Evolutionary conservation across 805 yeast species (phyloP).

Genomic region (Monosporozyma aerobia): DNA sequence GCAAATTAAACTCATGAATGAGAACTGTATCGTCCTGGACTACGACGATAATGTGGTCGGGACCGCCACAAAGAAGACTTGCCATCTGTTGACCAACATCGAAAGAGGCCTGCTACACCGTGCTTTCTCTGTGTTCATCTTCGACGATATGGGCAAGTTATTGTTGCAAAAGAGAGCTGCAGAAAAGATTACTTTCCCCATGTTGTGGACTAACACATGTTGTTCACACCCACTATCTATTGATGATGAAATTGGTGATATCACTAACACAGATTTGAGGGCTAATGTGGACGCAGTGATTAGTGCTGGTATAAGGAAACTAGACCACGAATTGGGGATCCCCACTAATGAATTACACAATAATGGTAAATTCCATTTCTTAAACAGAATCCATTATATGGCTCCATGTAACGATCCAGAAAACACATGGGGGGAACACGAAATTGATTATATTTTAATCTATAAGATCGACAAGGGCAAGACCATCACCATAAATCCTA

Average conservation of each 20-base stretch:
- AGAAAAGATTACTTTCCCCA: constrained; percentile 93
- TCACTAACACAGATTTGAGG: constrained; percentile 31
- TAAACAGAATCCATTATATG: constrained; percentile 91
- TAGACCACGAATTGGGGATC: constrained; percentile 90
- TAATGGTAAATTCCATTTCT: constrained; percentile 59
- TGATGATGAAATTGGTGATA: constrained; percentile 65
- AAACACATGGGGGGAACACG: constrained; percentile 86
- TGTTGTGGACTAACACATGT: constrained; percentile 98
- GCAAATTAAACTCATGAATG: constrained; percentile 92
- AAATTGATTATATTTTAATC: constrained; percentile 87
- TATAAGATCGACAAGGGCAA: constrained; percentile 45
- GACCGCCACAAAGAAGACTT: constrained; percentile 85
- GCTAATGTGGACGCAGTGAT: constrained; percentile 70
- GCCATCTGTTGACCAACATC: constrained; percentile 83
- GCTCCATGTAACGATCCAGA: constrained; percentile 62
- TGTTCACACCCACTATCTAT: constrained; percentile 95
- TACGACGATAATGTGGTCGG: constrained; percentile 82
- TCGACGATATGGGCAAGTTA: constrained; percentile 66
- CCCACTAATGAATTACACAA: constrained; percentile 46
- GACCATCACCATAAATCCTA: constrained; percentile 42
- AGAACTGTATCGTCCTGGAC: constrained; percentile 88
- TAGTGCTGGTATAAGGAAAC: constrained; percentile 83
- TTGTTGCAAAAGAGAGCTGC: constrained; percentile 91
- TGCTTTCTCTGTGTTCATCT: constrained; percentile 92
- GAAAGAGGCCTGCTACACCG: constrained; percentile 82